Evolutionary conservation across 352 stramenopile species (phyloP).

Genomic region (Globisporangium radiosum): DNA sequence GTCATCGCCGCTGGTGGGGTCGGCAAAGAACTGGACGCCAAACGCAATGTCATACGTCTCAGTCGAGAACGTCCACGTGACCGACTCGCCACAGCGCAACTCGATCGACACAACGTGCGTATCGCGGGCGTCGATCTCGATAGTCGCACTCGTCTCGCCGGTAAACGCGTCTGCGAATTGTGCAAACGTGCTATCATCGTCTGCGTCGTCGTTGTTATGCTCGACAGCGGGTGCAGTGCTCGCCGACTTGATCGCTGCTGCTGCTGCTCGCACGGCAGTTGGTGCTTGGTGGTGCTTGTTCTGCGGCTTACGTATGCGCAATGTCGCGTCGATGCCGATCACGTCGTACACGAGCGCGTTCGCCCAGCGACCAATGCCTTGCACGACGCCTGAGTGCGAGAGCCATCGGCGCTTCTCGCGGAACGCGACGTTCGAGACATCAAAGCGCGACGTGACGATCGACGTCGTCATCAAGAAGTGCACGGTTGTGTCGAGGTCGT

Average conservation of each 20-base stretch:
- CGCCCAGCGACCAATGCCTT: slow-evolving; percentile 53
- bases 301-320: slow-evolving; percentile 40
- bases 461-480: slow-evolving; percentile 56
- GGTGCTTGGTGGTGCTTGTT: slow-evolving; percentile 30
- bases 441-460: slow-evolving; percentile 46
- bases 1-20: slow-evolving; percentile 10
- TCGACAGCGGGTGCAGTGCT: too few species aligned
- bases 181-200: slow-evolving; percentile 21
- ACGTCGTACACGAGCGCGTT: slow-evolving; percentile 43
- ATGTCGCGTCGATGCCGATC: slow-evolving; percentile 31
- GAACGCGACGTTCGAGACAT: slow-evolving; percentile 32
- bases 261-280: slow-evolving; percentile 1
- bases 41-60: slow-evolving; percentile 52
- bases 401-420: slow-evolving; percentile 47
- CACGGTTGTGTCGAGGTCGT: slow-evolving; percentile 45
- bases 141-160: slow-evolving; percentile 18
- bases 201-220: background rate
- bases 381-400: slow-evolving; percentile 22
- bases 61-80: slow-evolving; percentile 48
- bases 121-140: slow-evolving; percentile 31
- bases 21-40: slow-evolving; percentile 34
- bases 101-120: slow-evolving; percentile 47
- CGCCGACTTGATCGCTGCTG: background rate
- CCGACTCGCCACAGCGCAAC: slow-evolving; percentile 25
- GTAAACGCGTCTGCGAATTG: slow-evolving; percentile 20